Conservation (phyloP, 2,329 filamentous ascomycete species). For the Xylaria arbuscula region DNA sequence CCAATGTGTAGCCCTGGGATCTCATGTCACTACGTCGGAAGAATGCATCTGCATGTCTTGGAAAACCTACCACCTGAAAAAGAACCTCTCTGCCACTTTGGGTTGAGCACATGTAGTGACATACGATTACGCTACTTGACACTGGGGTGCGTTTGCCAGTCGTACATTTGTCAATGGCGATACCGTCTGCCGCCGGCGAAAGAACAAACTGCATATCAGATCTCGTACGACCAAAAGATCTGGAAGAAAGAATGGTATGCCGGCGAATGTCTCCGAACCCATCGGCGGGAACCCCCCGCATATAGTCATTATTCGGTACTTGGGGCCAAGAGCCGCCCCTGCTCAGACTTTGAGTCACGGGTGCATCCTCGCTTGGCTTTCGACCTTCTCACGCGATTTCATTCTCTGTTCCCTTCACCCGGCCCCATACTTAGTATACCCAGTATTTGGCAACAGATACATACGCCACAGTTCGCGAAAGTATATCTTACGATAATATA, state of each 20-base stretch:
- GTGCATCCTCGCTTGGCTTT: constrained; percentile 18
- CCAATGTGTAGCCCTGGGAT: constrained; percentile 42
- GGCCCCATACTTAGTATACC: background rate
- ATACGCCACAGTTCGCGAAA: background rate
- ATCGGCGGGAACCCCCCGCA: constrained; percentile 30
- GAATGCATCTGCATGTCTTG: constrained; percentile 49
- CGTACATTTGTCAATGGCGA: constrained; percentile 23
- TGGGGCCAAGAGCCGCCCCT: constrained; percentile 30
- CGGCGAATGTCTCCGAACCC: constrained; percentile 34
- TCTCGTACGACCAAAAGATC: constrained; percentile 34
- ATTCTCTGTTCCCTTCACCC: background rate
- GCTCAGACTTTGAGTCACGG: constrained; percentile 30
- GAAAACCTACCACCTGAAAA: constrained; percentile 40
- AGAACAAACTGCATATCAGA: constrained; percentile 39
- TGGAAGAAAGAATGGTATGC: constrained; percentile 14
- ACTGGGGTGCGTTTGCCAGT: constrained; percentile 3
- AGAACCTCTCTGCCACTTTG: constrained; percentile 44
- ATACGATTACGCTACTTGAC: constrained; percentile 25
- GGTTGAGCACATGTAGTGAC: constrained; percentile 36
- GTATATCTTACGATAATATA: background rate
- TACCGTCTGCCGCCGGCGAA: constrained; percentile 5
- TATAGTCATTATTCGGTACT: constrained; percentile 19
- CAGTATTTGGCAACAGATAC: background rate
- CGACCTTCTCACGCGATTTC: background rate
- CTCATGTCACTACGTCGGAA: constrained; percentile 46